Evolutionary conservation across 2,329 filamentous ascomycete species (phyloP).

Genomic region (Arthrobotrys entomopaga): DNA sequence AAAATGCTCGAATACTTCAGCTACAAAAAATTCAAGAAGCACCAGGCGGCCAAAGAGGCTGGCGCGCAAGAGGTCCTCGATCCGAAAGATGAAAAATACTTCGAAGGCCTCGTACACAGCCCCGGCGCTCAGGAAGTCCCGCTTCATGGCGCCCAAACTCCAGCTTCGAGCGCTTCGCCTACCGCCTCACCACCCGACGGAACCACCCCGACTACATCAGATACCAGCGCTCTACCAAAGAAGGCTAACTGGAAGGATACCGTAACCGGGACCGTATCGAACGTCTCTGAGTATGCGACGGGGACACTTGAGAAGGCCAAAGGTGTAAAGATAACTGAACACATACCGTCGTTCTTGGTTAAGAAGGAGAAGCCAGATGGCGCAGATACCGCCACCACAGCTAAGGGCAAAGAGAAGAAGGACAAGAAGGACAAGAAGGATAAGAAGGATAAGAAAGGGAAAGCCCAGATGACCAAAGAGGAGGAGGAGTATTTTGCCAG

Average conservation of each 20-base stretch:
- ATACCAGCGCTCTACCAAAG: conserved; percentile 27
- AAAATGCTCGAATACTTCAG: conserved; percentile 72
- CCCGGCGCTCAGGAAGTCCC: conserved; percentile 30
- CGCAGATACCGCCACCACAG: conserved; percentile 3
- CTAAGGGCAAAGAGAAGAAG: conserved; percentile 57
- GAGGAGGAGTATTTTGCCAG: conserved; percentile 43
- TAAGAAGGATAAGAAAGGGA: conserved; percentile 59
- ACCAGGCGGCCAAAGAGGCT: conserved; percentile 66
- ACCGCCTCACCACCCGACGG: conserved; percentile 54
- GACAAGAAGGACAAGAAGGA: conserved; percentile 28
- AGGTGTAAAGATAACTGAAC: conserved; percentile 51
- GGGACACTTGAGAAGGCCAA: conserved; percentile 40
- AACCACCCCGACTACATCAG: conserved; percentile 26
- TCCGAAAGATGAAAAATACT: conserved; percentile 51
- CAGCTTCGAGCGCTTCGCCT: conserved; percentile 34
- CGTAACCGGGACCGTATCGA: conserved; percentile 14
- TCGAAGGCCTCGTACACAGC: conserved; percentile 41
- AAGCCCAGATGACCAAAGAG: conserved; percentile 55
- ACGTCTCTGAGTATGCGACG: conserved; percentile 18
- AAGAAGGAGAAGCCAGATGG: conserved; percentile 57
- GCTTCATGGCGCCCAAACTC: conserved; percentile 31
- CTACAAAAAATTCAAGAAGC: conserved; percentile 72
- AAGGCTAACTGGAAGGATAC: conserved; percentile 45
- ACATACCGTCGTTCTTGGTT: conserved; percentile 54
- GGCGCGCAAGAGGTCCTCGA: conserved; percentile 51